phyloP scores from a whole-genome alignment of 2,329 filamentous ascomycete species.

The Helotiales sp. region DNA sequence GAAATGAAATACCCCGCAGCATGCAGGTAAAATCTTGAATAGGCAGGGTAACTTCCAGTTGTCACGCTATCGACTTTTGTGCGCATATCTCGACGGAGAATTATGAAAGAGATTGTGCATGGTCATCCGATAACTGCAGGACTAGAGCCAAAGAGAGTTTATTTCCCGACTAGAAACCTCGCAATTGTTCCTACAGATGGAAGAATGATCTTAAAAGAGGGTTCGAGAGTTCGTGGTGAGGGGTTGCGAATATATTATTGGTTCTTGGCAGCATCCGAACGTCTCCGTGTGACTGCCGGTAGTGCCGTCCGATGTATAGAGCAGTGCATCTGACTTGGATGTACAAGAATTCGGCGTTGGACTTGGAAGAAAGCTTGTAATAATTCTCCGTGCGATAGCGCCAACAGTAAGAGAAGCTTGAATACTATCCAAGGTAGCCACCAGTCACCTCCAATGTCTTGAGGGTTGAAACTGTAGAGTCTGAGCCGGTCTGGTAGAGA shows the following conservation, averaged over 20 bases:
- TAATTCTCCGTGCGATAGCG: too few species aligned
- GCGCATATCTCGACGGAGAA: neutral
- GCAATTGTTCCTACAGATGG: constrained; percentile 2
- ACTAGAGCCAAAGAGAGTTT: neutral
- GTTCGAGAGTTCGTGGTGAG: neutral
- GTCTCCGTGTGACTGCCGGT: neutral
- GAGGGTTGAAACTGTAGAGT: too few species aligned
- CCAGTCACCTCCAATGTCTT: too few species aligned
- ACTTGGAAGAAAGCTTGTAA: too few species aligned
- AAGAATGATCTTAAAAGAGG: neutral
- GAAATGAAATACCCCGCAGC: neutral
- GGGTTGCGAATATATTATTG: constrained; percentile 7
- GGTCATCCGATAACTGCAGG: neutral
- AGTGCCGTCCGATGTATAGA: neutral
- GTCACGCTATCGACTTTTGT: neutral
- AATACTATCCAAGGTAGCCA: too few species aligned
- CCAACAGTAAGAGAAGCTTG: too few species aligned
- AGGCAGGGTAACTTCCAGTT: neutral
- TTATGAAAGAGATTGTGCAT: neutral
- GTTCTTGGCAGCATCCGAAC: neutral
- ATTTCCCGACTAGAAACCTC: neutral
- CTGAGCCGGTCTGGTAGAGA: too few species aligned
- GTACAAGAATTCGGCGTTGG: too few species aligned
- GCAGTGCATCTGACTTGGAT: neutral
- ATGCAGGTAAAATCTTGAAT: neutral